Percentiles rank a stretch among this genome's conserved stretches.
Conservation (phyloP, 2,329 filamentous ascomycete genomes). For the Aspergillus candidus region DNA sequence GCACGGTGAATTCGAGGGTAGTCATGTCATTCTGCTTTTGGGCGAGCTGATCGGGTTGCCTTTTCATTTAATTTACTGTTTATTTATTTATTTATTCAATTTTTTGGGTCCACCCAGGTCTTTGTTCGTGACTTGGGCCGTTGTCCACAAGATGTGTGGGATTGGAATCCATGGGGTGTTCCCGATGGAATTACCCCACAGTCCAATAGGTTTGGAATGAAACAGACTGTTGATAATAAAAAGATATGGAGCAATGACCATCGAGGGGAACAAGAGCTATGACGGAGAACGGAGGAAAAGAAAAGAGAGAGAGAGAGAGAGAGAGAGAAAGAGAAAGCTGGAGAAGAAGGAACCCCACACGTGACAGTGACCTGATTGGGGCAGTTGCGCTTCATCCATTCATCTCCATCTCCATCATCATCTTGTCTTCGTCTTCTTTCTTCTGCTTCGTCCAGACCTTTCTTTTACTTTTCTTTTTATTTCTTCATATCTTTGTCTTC, state of each 20-base stretch:
- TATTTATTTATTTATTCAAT: background rate
- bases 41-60: too few relatives aligned
- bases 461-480: background rate
- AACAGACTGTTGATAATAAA: too few relatives aligned
- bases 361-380: conserved; percentile 14
- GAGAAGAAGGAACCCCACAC: conserved; percentile 12
- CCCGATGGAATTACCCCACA: too few relatives aligned
- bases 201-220: too few relatives aligned
- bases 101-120: too few relatives aligned
- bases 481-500: background rate
- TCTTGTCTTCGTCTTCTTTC: background rate
- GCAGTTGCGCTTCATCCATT: conserved; percentile 7
- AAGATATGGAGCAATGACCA: background rate
- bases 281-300: background rate
- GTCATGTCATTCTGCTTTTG: conserved; percentile 1
- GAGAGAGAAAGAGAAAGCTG: background rate
- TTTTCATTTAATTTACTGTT: background rate
- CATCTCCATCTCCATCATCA: background rate
- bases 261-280: background rate
- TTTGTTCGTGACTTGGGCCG: too few relatives aligned
- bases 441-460: conserved; percentile 2
- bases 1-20: background rate
- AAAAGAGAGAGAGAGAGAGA: background rate
- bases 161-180: too few relatives aligned
- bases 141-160: too few relatives aligned